phyloP scores from a whole-genome alignment of 495 filamentous ascomycete species.

The Aspergillus cavernicola region DNA sequence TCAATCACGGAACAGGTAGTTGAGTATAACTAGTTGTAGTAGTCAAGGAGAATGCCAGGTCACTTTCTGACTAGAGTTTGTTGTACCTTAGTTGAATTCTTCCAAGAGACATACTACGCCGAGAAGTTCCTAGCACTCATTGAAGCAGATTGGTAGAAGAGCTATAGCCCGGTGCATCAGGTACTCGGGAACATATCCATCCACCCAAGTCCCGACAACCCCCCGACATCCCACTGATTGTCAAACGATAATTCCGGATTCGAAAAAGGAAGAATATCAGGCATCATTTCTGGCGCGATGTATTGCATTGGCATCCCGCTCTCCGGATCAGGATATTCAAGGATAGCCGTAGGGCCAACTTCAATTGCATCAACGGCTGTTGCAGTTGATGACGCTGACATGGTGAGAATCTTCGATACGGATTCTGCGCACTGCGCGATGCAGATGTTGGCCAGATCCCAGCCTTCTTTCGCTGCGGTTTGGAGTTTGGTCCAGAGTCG shows the following conservation, averaged over 20 bases:
- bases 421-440: slow-evolving; percentile 26
- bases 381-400: background rate
- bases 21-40: too few relatives aligned
- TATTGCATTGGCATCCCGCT: background rate
- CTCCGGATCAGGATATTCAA: background rate
- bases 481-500: slow-evolving; percentile 26
- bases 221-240: slow-evolving; percentile 14
- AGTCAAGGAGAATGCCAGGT: too few relatives aligned
- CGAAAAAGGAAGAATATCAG: slow-evolving; percentile 16
- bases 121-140: too few relatives aligned
- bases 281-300: slow-evolving; percentile 1
- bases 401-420: slow-evolving; percentile 21
- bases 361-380: background rate
- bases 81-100: too few relatives aligned
- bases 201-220: slow-evolving; percentile 12
- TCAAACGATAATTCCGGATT: slow-evolving; percentile 18
- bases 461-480: slow-evolving; percentile 26
- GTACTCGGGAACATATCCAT: slow-evolving; percentile 1
- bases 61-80: too few relatives aligned
- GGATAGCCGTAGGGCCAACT: background rate
- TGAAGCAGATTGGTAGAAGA: too few relatives aligned
- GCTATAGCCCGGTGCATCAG: too few relatives aligned
- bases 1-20: too few relatives aligned
- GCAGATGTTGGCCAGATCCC: slow-evolving; percentile 35
- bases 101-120: too few relatives aligned